phyloP scores from a whole-genome alignment of 495 filamentous ascomycete genomes.

The Cryomyces antarcticus region DNA sequence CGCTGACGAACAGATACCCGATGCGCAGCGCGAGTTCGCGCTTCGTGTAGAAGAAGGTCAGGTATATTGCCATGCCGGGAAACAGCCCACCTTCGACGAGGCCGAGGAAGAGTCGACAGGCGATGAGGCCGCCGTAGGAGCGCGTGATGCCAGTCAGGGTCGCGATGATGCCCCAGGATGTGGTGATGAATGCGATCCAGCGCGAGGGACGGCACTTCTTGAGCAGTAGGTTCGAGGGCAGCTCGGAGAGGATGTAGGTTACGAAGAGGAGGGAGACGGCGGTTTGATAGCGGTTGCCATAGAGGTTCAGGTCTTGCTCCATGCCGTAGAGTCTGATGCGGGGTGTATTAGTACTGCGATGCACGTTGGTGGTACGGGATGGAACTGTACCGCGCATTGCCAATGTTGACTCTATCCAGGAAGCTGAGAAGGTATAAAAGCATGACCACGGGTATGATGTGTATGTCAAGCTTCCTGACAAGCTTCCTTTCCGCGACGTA shows the following conservation, averaged over 20 bases:
- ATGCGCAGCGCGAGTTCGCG: constrained; percentile 54
- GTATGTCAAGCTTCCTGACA: constrained; percentile 33
- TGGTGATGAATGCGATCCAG: constrained; percentile 44
- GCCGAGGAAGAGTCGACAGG: constrained; percentile 33
- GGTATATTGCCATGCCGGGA: constrained; percentile 36
- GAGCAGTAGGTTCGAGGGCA: constrained; percentile 42
- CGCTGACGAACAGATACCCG: constrained; percentile 55
- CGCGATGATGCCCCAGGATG: constrained; percentile 52
- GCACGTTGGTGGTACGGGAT: too few relatives aligned
- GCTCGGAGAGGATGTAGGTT: constrained; percentile 35
- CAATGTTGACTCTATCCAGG: constrained; percentile 18
- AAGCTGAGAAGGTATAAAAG: constrained; percentile 44
- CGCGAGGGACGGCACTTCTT: constrained; percentile 44
- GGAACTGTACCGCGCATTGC: constrained; percentile 43
- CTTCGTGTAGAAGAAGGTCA: constrained; percentile 59
- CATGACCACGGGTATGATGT: constrained; percentile 40
- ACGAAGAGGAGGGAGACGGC: constrained; percentile 56
- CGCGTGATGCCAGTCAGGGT: constrained; percentile 44
- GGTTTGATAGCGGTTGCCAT: constrained; percentile 44
- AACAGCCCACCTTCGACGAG: constrained; percentile 44
- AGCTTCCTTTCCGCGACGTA: constrained; percentile 24
- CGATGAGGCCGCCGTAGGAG: constrained; percentile 33
- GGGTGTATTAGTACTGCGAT: too few relatives aligned
- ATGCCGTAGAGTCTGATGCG: constrained; percentile 37
- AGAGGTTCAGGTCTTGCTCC: constrained; percentile 42